Evolutionary conservation across 192 early-diverging fungal species (phyloP), one percentile per base, ranked within the genome.

Genomic region (Thamnidium elegans): DNA sequence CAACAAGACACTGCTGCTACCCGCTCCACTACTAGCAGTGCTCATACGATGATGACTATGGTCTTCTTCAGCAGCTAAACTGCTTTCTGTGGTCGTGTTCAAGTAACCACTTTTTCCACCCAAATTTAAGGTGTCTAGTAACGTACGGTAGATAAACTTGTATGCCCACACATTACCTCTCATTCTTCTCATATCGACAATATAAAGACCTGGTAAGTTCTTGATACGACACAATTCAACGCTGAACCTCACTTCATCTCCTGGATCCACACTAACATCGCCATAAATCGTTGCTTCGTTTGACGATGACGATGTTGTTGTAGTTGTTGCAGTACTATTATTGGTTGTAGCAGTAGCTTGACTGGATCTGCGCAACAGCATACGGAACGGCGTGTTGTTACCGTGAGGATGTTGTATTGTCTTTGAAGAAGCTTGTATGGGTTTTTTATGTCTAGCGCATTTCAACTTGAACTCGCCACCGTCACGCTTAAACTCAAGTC

Each of bases 181-280:
- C 68, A 88, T 79, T 7, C 90, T 81, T 15, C 84, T 81, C 46
- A 92, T 76, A 62, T 89, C 86, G 36, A 92, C 90, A 52, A 88
- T 89, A 56, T 87, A 89, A 30, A 92, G 69, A 36, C 84, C 85
- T 67, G 82, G 85, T 44, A 98, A 69, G 66, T 96, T 95, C 80
- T 93, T 92, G 74, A 98, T 90, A 67, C 84, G 84, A 74, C 94
- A 93, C 36, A 98, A 69, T 81, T 95, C 93, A 21, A 98, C 86
- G 14, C 86, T 83, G 74, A 96, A 88, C 36, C 88, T 86, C 20
- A 98, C 85, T 77, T 96, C 94, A 23, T 90, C 93, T 20, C 88
- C 87, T 9, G 77, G 74, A 66, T 87, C 85, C 30, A 82, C 66
- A 1, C 66, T 21, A 15, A 77, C 71, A 50, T 87, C 83, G 1